These are phyloP conservation scores for Hanseniaspora vineae DNA, from an alignment of 805 yeast genomes.

Conservation along the genomic window DNA sequence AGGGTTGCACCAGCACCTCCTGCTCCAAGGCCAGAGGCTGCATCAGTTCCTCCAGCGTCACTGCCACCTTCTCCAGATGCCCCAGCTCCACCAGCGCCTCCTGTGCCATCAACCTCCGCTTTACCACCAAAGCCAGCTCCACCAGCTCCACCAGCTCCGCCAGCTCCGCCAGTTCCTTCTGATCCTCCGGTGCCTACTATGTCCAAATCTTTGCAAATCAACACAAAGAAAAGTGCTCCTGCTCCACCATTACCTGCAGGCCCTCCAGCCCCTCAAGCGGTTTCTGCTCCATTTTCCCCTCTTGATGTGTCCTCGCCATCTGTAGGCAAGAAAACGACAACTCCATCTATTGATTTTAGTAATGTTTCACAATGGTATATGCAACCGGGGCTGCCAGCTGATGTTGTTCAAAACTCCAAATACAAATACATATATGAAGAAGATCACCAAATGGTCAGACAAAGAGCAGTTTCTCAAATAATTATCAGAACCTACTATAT, in stretches of 20 bases:
- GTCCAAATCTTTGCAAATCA: slow-evolving; percentile 6
- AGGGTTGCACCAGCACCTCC: too few relatives aligned
- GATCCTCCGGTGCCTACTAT: slow-evolving; percentile 7
- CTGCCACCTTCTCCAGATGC: neutral
- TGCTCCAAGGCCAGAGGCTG: too few relatives aligned
- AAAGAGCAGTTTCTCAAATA: neutral
- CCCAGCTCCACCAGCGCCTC: slow-evolving; percentile 7
- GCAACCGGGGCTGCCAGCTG: slow-evolving; percentile 42
- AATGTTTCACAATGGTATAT: slow-evolving; percentile 55
- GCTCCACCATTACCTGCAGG: too few relatives aligned
- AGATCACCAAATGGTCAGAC: slow-evolving; percentile 17
- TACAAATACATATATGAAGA: slow-evolving; percentile 40
- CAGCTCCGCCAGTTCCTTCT: slow-evolving; percentile 6
- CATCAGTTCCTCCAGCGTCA: too few relatives aligned
- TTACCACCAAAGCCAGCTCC: slow-evolving; percentile 5
- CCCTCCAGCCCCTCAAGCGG: too few relatives aligned
- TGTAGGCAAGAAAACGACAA: neutral
- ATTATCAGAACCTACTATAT: slow-evolving; percentile 51
- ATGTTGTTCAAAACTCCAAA: slow-evolving; percentile 8
- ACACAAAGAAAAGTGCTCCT: neutral
- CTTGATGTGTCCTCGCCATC: too few relatives aligned
- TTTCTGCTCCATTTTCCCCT: too few relatives aligned
- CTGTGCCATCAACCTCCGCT: slow-evolving; percentile 1
- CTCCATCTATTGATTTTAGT: slow-evolving; percentile 18
- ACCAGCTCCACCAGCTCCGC: slow-evolving; percentile 6